Evolutionary conservation across 768 basidiomycete genomes (phyloP), one percentile per base, ranked within the genome.

Genomic region (Phylloporus sp.): DNA sequence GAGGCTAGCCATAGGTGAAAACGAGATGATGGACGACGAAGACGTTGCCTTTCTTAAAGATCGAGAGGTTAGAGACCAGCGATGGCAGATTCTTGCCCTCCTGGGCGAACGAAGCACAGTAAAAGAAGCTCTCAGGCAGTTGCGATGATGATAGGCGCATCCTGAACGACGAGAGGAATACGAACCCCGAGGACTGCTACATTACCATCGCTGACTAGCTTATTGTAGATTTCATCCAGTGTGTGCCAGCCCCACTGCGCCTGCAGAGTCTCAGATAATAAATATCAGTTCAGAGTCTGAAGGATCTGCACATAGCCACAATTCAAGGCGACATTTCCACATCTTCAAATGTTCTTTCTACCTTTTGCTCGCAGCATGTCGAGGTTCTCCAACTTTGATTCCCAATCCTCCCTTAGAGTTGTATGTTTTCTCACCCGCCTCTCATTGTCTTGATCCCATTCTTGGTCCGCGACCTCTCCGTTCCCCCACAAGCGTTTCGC

Each of bases 71-170:
- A 69, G 76, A 39, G 84, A 89, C 66, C 79, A 80, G 49, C 69
- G 81, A 32, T 87, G 85, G 85, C 87, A 90, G 60, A 76, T 88
- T 27, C 74, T 90, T 54, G 86, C 87, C 39, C 67, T 90, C 21
- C 71, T 90, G 13, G 79, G 75, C 9, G 82, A 90, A 58, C 68
- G 87, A 48, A 89, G 86, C 60, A 77, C 84, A 7, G 77, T 90
- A 27, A 78, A 79, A 55, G 83, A 85, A 42, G 75, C 71, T 18
- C 61, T 77, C 39, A 70, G 74, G 55, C 67, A 71, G 47, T 52
- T 67, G 51, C 61, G 61, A 22, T 70, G 58, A 35, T 17, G 15
- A 47, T 37, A 32, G 33, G 6, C 20, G 13, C 28, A 6, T 20
- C 18, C 22, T n/a, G 20, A 18, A 43, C 24, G 28, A 20, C 29